Percentiles rank a stretch among this genome's conserved stretches.
Conservation (phyloP, 345 rosid species). For the Hibiscus syriacus region DNA sequence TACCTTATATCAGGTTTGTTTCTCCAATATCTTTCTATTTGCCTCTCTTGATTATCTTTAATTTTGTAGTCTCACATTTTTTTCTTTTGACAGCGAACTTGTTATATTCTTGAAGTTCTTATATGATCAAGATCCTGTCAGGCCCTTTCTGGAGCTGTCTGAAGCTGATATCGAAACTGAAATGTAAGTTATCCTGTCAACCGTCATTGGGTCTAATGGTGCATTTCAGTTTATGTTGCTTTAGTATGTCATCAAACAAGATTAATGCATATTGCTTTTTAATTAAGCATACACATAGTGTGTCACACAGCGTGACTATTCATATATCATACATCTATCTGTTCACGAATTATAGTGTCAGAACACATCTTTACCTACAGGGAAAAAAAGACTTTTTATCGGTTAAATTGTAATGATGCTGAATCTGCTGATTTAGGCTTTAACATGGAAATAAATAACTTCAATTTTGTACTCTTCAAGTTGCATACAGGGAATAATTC, state of each 20-base stretch:
- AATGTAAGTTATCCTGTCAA: conserved; percentile 45
- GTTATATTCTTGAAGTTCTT: conserved; percentile 85
- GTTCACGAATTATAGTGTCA: background rate
- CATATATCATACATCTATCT: background rate
- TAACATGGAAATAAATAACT: background rate
- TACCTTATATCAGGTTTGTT: conserved; percentile 61
- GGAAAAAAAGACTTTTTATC: background rate
- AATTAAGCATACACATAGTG: background rate
- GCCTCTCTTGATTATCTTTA: background rate
- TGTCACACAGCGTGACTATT: background rate
- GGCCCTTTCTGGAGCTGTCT: conserved; percentile 54
- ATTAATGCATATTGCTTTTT: background rate
- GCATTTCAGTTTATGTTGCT: background rate
- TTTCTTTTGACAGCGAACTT: conserved; percentile 68
- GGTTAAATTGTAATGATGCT: background rate
- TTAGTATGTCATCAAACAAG: background rate
- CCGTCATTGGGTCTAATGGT: background rate
- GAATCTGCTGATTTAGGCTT: background rate
- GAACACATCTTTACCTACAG: background rate
- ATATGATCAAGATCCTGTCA: too few relatives aligned
- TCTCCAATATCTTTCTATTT: conserved; percentile 12
- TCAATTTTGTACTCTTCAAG: background rate
- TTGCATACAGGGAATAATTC: background rate
- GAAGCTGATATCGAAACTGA: conserved; percentile 58
- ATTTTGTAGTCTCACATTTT: conserved; percentile 17